These are phyloP conservation scores for Stachybotrys chartarum DNA, from an alignment of 2,329 filamentous ascomycete genomes.

Conservation along the genomic window DNA sequence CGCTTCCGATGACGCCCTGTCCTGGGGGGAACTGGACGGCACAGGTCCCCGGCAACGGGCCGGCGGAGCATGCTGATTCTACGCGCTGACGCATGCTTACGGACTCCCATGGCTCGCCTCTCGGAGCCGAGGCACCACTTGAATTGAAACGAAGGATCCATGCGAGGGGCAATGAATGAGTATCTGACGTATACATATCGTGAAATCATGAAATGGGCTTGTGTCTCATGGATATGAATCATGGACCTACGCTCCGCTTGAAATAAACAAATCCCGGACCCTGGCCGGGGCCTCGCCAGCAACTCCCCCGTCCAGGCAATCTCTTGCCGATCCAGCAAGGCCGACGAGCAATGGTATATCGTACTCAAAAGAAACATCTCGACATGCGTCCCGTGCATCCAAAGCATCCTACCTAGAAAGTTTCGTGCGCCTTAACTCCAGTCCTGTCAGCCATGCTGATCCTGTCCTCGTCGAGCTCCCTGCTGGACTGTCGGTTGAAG, in stretches of 20 bases:
- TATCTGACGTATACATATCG: background rate
- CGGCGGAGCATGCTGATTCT: background rate
- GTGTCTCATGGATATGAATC: background rate
- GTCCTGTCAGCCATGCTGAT: conserved; percentile 26
- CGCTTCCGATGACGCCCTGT: too few relatives aligned
- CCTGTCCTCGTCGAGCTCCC: conserved; percentile 20
- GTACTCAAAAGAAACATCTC: too few relatives aligned
- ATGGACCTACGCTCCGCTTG: background rate
- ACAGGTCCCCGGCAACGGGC: background rate
- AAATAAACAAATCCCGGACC: background rate
- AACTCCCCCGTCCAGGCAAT: background rate
- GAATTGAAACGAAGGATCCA: too few relatives aligned
- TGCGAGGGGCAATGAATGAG: too few relatives aligned
- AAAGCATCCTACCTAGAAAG: conserved; percentile 18
- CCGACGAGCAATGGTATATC: too few relatives aligned
- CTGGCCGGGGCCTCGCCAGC: background rate
- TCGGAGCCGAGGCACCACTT: too few relatives aligned
- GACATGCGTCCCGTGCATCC: background rate
- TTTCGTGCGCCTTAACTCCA: conserved; percentile 31
- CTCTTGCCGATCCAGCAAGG: too few relatives aligned
- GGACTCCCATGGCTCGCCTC: background rate
- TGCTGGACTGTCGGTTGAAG: conserved; percentile 8
- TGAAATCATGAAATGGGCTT: background rate
- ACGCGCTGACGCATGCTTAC: background rate
- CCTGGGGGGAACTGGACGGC: too few relatives aligned